Conservation (phyloP, 495 filamentous ascomycete genomes). For the Penicillium crystallinum region DNA sequence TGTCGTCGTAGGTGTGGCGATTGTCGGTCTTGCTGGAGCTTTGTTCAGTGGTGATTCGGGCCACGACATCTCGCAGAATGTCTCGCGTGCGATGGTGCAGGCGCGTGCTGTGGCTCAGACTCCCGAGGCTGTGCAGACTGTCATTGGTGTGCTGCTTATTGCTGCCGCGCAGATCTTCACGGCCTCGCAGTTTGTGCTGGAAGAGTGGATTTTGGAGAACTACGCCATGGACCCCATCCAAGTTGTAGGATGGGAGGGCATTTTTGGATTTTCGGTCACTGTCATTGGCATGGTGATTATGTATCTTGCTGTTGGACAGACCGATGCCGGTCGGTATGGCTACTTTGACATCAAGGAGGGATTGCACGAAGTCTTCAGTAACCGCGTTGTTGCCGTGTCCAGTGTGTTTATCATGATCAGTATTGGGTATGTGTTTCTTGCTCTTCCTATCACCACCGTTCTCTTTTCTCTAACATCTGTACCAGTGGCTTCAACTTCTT, state of each 20-base stretch:
- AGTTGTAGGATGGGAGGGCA: slow-evolving; percentile 93
- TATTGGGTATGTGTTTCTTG: slow-evolving; percentile 65
- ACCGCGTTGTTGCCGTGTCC: slow-evolving; percentile 64
- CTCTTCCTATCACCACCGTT: not conserved
- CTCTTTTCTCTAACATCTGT: slow-evolving; percentile 2
- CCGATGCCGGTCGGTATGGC: slow-evolving; percentile 66
- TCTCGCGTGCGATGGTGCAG: slow-evolving; percentile 20
- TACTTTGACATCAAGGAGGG: slow-evolving; percentile 89
- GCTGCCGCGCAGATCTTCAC: slow-evolving; percentile 95
- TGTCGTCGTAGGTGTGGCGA: slow-evolving; percentile 79
- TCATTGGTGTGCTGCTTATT: slow-evolving; percentile 82
- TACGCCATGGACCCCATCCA: slow-evolving; percentile 83
- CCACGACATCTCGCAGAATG: slow-evolving; percentile 35
- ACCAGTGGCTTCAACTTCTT: slow-evolving; percentile 95
- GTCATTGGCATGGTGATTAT: slow-evolving; percentile 71
- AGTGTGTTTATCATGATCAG: slow-evolving; percentile 91
- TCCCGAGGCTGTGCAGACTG: slow-evolving; percentile 61
- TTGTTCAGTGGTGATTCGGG: slow-evolving; percentile 63
- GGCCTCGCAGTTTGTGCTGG: slow-evolving; percentile 89
- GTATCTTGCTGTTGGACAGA: slow-evolving; percentile 69
- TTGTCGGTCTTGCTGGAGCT: slow-evolving; percentile 85
- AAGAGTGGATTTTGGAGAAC: slow-evolving; percentile 89
- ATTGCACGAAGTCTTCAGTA: slow-evolving; percentile 65
- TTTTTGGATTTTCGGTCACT: slow-evolving; percentile 87
- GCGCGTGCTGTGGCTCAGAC: slow-evolving; percentile 32